Evolutionary conservation across 352 stramenopile species (phyloP).

Genomic region (Phytophthora tubulina): DNA sequence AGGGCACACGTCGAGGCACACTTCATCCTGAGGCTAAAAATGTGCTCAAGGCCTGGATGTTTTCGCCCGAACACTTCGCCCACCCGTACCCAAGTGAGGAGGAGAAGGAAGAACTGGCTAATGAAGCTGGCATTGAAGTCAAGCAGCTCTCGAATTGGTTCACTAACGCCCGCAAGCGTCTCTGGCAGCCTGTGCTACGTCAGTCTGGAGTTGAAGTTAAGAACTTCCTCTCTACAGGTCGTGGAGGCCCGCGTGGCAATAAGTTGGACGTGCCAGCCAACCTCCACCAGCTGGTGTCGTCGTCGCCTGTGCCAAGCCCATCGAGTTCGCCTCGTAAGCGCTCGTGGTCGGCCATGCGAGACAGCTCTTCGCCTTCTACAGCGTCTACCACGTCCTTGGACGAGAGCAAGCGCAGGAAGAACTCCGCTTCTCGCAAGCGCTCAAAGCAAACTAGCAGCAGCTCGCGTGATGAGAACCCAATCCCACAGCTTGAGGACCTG

Average conservation of each 20-base stretch:
- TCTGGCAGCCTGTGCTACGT: conserved; percentile 88
- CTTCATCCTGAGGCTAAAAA: conserved; percentile 88
- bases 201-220: conserved; percentile 92
- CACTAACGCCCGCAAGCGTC: conserved; percentile 88
- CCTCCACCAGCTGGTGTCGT: conserved; percentile 65
- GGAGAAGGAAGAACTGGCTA: conserved; percentile 86
- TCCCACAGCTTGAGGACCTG: conserved; percentile 67
- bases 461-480: conserved; percentile 10
- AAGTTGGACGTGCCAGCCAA: conserved; percentile 81
- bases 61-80: conserved; percentile 88
- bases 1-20: conserved; percentile 82
- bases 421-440: conserved; percentile 46
- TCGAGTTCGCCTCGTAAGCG: conserved; percentile 67
- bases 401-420: conserved; percentile 58
- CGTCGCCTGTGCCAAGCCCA: conserved; percentile 45
- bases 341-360: conserved; percentile 57
- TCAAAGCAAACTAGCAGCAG: conserved; percentile 32
- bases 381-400: conserved; percentile 9
- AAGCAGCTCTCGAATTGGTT: conserved; percentile 93
- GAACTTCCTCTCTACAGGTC: conserved; percentile 88
- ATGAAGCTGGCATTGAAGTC: conserved; percentile 85
- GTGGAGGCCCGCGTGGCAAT: conserved; percentile 78
- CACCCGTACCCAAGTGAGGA: conserved; percentile 90
- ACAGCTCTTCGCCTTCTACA: conserved; percentile 23
- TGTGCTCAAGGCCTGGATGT: conserved; percentile 92